These are phyloP conservation scores for Saccharomycopsis malanga DNA, from an alignment of 805 yeast genomes.

Conservation along the genomic window DNA sequence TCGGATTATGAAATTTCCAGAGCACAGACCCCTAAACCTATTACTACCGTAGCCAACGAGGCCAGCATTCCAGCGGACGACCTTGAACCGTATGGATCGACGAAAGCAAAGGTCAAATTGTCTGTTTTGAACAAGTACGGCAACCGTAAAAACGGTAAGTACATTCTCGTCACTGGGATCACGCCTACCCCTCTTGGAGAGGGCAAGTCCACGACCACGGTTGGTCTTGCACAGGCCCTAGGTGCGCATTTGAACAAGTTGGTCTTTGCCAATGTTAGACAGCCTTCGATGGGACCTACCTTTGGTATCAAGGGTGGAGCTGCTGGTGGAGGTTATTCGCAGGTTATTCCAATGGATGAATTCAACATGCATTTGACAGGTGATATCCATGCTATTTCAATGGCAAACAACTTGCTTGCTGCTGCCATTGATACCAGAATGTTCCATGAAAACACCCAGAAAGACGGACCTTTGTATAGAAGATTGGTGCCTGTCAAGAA, in stretches of 20 bases:
- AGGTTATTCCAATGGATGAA: conserved; percentile 85
- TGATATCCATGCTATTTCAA: conserved; percentile 78
- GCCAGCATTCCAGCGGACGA: conserved; percentile 61
- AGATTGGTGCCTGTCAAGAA: conserved; percentile 63
- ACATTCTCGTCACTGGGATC: conserved; percentile 73
- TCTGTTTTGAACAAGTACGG: conserved; percentile 56
- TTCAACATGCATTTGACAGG: conserved; percentile 83
- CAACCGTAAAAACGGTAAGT: conserved; percentile 57
- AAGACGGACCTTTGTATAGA: conserved; percentile 63
- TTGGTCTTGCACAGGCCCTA: conserved; percentile 74
- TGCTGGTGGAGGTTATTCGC: conserved; percentile 86
- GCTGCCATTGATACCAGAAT: conserved; percentile 85
- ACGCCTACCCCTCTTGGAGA: conserved; percentile 85
- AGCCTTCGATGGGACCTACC: conserved; percentile 86
- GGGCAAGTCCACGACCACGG: conserved; percentile 79
- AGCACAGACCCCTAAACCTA: conserved; percentile 65
- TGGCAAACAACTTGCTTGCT: conserved; percentile 73
- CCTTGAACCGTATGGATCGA: conserved; percentile 67
- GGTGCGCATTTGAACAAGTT: conserved; percentile 67
- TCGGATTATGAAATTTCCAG: conserved; percentile 75
- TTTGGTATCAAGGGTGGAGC: conserved; percentile 89
- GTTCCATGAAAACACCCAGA: conserved; percentile 74
- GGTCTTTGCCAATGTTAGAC: conserved; percentile 76
- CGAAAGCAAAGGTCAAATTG: conserved; percentile 70
- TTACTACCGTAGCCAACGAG: conserved; percentile 61